These are phyloP conservation scores for Zelopaecilomyces penicillatus DNA, from an alignment of 2,329 filamentous ascomycete species.

Conservation along the genomic window DNA sequence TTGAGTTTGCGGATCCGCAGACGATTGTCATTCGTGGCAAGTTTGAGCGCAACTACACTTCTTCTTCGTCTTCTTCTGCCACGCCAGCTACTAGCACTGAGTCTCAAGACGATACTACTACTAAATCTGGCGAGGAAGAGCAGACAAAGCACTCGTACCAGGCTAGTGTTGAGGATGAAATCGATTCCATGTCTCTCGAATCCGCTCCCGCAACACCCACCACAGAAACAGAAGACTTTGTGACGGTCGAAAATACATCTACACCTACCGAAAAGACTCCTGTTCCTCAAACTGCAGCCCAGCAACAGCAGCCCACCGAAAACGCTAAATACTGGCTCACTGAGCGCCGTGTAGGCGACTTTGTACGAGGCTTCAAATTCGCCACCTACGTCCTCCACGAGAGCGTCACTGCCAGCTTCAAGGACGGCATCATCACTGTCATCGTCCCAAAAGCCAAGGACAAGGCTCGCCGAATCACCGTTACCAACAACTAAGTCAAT, in stretches of 20 bases:
- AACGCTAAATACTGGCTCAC: conserved; percentile 60
- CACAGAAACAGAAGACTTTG: conserved; percentile 8
- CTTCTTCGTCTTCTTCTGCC: conserved; percentile 37
- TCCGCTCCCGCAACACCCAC: conserved; percentile 1
- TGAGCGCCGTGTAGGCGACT: conserved; percentile 58
- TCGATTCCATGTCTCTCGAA: conserved; percentile 21
- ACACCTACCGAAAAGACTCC: conserved; percentile 2
- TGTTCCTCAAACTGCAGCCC: conserved; percentile 16
- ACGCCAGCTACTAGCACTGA: conserved; percentile 17
- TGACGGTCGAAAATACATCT: too few relatives aligned
- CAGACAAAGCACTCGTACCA: conserved; percentile 34
- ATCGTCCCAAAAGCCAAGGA: conserved; percentile 56
- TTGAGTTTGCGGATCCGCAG: conserved; percentile 66
- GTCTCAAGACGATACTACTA: conserved; percentile 23
- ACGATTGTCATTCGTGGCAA: conserved; percentile 60
- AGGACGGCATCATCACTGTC: conserved; percentile 57
- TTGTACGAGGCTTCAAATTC: conserved; percentile 61
- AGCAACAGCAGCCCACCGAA: conserved; percentile 24
- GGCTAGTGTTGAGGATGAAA: conserved; percentile 59
- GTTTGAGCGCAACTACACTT: conserved; percentile 48
- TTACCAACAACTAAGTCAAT: conserved; percentile 16
- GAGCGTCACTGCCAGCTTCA: conserved; percentile 51
- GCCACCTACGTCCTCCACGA: conserved; percentile 54
- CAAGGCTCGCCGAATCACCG: conserved; percentile 44
- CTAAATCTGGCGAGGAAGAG: conserved; percentile 23